Evolutionary conservation across 2,329 filamentous ascomycete species (phyloP), one percentile per base, ranked within the genome.

Genomic region (Chrysoporthe cubensis): DNA sequence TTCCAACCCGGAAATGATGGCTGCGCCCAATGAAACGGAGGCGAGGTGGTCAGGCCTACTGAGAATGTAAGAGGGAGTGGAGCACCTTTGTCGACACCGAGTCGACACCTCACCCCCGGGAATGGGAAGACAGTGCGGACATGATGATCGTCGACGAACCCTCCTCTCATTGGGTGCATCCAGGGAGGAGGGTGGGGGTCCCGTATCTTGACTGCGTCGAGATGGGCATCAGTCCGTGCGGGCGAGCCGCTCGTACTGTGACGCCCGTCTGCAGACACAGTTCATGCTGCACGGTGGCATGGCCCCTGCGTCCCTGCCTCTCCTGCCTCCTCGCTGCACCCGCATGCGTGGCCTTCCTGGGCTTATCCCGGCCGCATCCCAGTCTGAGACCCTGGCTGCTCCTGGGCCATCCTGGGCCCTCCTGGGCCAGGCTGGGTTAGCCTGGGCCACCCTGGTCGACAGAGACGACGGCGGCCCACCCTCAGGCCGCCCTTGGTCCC

Each of bases 401-500:
- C 54, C 54, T 57, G 34, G 54, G 32, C 40, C 7, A 26, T 40
- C 57, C 40, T n/a, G 16, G 8, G 6, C 16, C 16, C 16, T 21
- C n/a, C 56, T 18, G 32, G 50, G 50, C 50, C 50, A 40, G 44
- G 4, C 57, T 43, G 37, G 43, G 34, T 37, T 32, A 40, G 44
- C 8, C 57, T 43, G 37, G 43, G 34, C 48, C 44, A 3, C 61
- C 61, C 34, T 43, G 43, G 43, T 50, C 52, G 11, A 26, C 6
- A 64, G 21, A 58, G 52, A 8, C 61, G 37, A 21, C 42, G 61
- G 34, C 40, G 44, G 14, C 61, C 66, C 66, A 61, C 66, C 66
- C 44, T 60, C 56, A 64, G 57, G 46, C 56, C 37, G 52, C 56
- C 56, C 48, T 60, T 62, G 46, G 64, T 50, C 64, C 60, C 64